Conservation (phyloP, 257 asterid genomes). For the Solanum acaule region DNA sequence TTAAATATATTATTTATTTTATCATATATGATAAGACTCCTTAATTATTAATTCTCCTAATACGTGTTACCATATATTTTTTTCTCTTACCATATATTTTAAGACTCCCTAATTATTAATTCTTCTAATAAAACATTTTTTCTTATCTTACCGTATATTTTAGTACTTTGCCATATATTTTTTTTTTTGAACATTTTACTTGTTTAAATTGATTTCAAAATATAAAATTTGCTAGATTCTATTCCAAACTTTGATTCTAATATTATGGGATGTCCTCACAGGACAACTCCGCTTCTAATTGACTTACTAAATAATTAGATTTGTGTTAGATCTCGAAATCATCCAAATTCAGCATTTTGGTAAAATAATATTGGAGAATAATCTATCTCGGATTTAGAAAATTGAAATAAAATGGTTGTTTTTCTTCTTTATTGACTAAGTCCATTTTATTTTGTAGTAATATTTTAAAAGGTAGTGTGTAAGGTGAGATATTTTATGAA, state of each 20-base stretch:
- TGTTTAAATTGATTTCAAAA: background rate
- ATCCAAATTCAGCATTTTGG: background rate
- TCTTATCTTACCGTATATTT: background rate
- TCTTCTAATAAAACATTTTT: too few relatives aligned
- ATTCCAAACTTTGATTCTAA: background rate
- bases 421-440: too few relatives aligned
- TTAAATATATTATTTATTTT: too few relatives aligned
- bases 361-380: background rate
- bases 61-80: too few relatives aligned
- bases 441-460: too few relatives aligned
- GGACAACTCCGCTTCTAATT: background rate
- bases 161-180: too few relatives aligned
- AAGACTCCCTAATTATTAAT: too few relatives aligned
- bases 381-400: background rate
- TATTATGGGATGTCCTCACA: background rate
- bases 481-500: too few relatives aligned
- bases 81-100: too few relatives aligned
- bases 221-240: background rate
- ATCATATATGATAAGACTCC: background rate
- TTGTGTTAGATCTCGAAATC: background rate
- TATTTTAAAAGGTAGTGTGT: too few relatives aligned
- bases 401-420: too few relatives aligned
- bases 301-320: background rate
- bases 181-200: too few relatives aligned
- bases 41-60: background rate